Base-by-base conservation (phyloP, 2,329 filamentous ascomycete genomes). In the Pleoardoris graminearum region DNA sequence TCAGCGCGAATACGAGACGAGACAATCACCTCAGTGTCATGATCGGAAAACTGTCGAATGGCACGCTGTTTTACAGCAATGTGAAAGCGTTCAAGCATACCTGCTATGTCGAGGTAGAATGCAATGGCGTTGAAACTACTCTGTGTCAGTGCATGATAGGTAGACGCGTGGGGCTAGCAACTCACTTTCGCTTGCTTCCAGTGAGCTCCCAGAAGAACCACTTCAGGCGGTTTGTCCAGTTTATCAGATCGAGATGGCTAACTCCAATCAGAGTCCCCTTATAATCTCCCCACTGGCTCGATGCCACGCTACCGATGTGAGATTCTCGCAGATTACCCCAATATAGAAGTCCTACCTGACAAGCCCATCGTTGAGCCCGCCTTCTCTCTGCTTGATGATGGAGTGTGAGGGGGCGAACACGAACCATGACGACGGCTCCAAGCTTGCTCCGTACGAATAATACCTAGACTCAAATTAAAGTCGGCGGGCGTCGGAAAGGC, bases 41-140 rank as follows among this genome's bases (percentile, higher is more conserved):
- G 12, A 23, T 19, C 25, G 25, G 44, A 21, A 35, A 14, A 14
- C 29, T 7, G 4, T 16, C 7, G 10, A 36, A 19, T 6, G 39
- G 22, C 5, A 14, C 12, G 22, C n/a, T 17, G 22, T 21, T 38
- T 23, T 33, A 30, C 33, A 29, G 14, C 4, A 19, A 23, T 14
- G 48, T 8, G 29, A 14, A 27, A 22, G 14, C 8, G 27, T 8
- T 19, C 8, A 12, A 4, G 62, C 73, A 59, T 75, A 86, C 77
- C 86, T 73, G 77, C 87, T 57, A 86, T 85, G 56, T 91, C 76
- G 78, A 85, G 64, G 82, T 83, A 79, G 77, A 89, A 77, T 75
- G 79, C 75, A 68, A 85, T 70, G 68, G 88, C 76, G 83, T 86
- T 86, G 69, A 86, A 87, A 37, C 80, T 83, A 56, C 43, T 37